phyloP scores from a whole-genome alignment of 2,329 filamentous ascomycete species.

The Fusarium compactum region DNA sequence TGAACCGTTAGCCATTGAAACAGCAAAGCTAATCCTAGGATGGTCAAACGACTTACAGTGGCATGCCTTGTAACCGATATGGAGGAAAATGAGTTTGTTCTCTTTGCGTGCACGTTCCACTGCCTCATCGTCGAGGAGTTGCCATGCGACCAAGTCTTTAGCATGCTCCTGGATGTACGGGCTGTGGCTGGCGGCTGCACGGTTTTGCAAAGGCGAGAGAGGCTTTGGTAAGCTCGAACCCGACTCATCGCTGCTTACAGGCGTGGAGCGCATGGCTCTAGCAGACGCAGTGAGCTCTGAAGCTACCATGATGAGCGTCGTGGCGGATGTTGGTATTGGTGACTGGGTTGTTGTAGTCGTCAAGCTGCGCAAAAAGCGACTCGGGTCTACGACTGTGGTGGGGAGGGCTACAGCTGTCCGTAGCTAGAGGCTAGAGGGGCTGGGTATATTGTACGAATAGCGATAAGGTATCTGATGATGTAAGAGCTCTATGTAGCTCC shows the following conservation, averaged over 20 bases:
- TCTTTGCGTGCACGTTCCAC: conserved; percentile 81
- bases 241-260: conserved; percentile 39
- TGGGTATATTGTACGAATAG: conserved; percentile 11
- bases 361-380: conserved; percentile 10
- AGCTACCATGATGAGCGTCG: conserved; percentile 50
- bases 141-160: conserved; percentile 90
- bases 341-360: conserved; percentile 14
- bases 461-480: conserved; percentile 30
- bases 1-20: conserved; percentile 32
- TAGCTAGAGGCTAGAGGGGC: not conserved
- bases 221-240: conserved; percentile 35
- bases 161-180: conserved; percentile 77
- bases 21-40: not conserved
- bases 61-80: conserved; percentile 94
- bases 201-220: conserved; percentile 51
- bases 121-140: conserved; percentile 83
- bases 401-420: conserved; percentile 16
- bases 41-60: conserved; percentile 75
- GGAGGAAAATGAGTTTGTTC: conserved; percentile 91
- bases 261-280: conserved; percentile 49
- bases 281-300: conserved; percentile 56
- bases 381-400: conserved; percentile 19
- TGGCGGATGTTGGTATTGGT: not conserved
- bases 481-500: conserved; percentile 30
- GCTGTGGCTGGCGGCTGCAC: conserved; percentile 56